Evolutionary conservation across 148 eudicot species (phyloP).

Genomic region (Suaeda aralocaspica): DNA sequence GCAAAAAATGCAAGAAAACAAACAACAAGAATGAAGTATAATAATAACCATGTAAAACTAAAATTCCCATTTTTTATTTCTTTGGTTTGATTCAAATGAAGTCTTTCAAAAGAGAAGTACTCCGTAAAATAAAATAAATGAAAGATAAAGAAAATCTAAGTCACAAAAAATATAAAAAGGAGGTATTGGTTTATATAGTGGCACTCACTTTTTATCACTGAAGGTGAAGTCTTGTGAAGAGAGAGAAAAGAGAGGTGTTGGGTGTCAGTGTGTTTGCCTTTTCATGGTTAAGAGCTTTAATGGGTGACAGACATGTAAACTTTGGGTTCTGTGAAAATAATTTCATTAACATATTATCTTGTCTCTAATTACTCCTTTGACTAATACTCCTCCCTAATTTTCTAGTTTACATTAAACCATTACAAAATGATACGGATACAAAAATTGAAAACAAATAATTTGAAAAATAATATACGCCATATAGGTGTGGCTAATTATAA

Average conservation of each 20-base stretch:
- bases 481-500: too few relatives aligned
- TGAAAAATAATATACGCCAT: too few relatives aligned
- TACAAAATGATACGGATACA: too few relatives aligned
- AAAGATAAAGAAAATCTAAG: background rate
- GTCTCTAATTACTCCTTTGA: too few relatives aligned
- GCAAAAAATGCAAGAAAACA: constrained; percentile 14
- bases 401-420: too few relatives aligned
- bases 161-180: background rate
- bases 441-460: too few relatives aligned
- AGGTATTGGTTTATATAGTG: background rate
- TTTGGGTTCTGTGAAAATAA: constrained; percentile 26
- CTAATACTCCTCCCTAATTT: too few relatives aligned
- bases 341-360: too few relatives aligned
- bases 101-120: too few relatives aligned
- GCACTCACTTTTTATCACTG: constrained; percentile 11
- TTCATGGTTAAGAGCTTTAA: constrained; percentile 39
- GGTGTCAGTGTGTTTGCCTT: constrained; percentile 51
- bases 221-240: constrained; percentile 30
- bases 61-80: constrained; percentile 2
- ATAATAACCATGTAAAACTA: background rate
- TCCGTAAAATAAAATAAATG: background rate
- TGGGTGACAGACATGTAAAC: constrained; percentile 34
- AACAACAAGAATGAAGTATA: constrained; percentile 18
- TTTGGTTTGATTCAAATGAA: too few relatives aligned
- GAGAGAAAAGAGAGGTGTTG: constrained; percentile 19